These are phyloP conservation scores for Scalesia atractyloides DNA, from an alignment of 129 eudicot species.

Conservation along the genomic window DNA sequence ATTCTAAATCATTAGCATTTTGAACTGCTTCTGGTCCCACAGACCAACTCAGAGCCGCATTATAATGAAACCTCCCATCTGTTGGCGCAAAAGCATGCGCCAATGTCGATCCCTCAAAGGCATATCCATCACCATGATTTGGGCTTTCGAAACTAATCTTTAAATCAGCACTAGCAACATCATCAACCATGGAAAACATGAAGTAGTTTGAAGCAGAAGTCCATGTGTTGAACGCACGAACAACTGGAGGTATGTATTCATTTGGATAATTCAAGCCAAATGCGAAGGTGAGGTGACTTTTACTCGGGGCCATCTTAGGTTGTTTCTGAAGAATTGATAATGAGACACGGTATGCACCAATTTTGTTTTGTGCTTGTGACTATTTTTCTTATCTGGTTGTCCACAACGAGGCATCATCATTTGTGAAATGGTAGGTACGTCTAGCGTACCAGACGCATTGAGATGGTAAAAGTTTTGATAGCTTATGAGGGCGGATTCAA, in stretches of 20 bases:
- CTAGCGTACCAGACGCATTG: conserved; percentile 11
- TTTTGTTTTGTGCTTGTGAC: not conserved
- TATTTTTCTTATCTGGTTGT: not conserved
- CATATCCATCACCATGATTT: not conserved
- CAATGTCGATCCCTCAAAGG: not conserved
- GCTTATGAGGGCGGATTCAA: conserved; percentile 19
- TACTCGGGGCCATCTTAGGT: conserved; percentile 3
- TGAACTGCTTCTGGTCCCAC: not conserved
- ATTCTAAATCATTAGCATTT: not conserved
- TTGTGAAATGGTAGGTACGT: conserved; percentile 10
- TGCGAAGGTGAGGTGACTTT: conserved; percentile 22
- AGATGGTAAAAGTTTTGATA: conserved; percentile 28
- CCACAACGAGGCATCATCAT: conserved; percentile 25
- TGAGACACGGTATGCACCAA: conserved; percentile 12
- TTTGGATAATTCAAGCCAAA: not conserved
- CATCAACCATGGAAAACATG: not conserved
- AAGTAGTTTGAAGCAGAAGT: conserved; percentile 19
- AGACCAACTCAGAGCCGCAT: not conserved
- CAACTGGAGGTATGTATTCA: conserved; percentile 1
- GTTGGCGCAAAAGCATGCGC: conserved; percentile 22
- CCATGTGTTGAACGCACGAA: conserved; percentile 16
- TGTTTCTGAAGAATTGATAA: not conserved
- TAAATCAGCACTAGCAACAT: not conserved
- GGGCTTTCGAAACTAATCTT: not conserved
- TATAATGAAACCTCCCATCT: conserved; percentile 16